phyloP scores from a whole-genome alignment of 176 grass and related monocot genomes.

The Guadua angustifolia region DNA sequence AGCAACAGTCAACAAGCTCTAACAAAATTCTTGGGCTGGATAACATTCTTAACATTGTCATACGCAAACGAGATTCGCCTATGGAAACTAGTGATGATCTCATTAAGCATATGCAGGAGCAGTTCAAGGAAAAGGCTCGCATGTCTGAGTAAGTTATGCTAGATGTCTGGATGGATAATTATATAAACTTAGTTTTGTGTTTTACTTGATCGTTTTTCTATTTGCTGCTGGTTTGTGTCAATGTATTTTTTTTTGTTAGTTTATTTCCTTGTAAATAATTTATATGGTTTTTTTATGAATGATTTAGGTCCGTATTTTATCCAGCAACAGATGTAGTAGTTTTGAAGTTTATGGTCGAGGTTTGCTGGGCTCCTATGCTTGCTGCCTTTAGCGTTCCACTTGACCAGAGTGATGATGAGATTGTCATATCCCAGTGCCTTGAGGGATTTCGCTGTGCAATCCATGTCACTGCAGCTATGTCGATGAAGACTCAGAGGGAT shows the following conservation, averaged over 20 bases:
- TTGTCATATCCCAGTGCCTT: slow-evolving; percentile 82
- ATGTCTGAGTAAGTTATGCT: slow-evolving; percentile 88
- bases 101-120: slow-evolving; percentile 98
- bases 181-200: slow-evolving; percentile 2
- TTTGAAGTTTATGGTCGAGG: slow-evolving; percentile 97
- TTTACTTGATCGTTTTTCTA: slow-evolving; percentile 37
- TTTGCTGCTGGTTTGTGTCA: slow-evolving; percentile 10
- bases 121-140: slow-evolving; percentile 98
- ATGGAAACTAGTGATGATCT: slow-evolving; percentile 94
- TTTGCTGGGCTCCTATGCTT: slow-evolving; percentile 99
- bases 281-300: slow-evolving; percentile 43
- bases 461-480: slow-evolving; percentile 98
- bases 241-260: slow-evolving; percentile 26
- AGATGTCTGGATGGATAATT: slow-evolving; percentile 28
- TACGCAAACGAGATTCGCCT: slow-evolving; percentile 81
- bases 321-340: slow-evolving; percentile 92
- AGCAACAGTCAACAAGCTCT: slow-evolving; percentile 77
- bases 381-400: slow-evolving; percentile 98
- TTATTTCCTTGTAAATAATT: slow-evolving; percentile 44
- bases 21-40: slow-evolving; percentile 98
- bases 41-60: slow-evolving; percentile 96
- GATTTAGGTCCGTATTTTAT: slow-evolving; percentile 92
- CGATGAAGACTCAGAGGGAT: slow-evolving; percentile 98
- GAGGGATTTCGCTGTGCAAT: slow-evolving; percentile 95
- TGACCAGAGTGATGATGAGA: slow-evolving; percentile 88